Evolutionary conservation across 1,284 basidiomycete genomes (phyloP).

Genomic region (Neolentinus lepideus): DNA sequence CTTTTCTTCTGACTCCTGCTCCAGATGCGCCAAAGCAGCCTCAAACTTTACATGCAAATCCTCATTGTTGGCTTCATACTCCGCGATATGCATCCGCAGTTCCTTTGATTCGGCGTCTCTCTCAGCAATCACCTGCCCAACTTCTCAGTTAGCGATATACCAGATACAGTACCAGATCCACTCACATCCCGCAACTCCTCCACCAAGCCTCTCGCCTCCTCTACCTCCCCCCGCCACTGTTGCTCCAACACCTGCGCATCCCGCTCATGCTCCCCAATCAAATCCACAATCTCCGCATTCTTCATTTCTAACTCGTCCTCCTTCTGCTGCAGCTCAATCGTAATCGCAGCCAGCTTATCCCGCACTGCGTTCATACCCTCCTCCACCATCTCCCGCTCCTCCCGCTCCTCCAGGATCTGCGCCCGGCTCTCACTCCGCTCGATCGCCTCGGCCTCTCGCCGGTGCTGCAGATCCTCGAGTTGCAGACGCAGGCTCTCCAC

Average conservation of each 20-base stretch:
- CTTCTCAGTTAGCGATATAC: not conserved
- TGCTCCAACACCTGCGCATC: slow-evolving; percentile 66
- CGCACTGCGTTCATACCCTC: slow-evolving; percentile 66
- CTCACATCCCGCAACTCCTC: slow-evolving; percentile 73
- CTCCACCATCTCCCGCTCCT: slow-evolving; percentile 66
- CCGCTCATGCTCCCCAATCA: slow-evolving; percentile 58
- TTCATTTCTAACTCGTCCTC: slow-evolving; percentile 78
- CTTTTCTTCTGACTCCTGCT: slow-evolving; percentile 64
- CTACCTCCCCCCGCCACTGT: slow-evolving; percentile 74
- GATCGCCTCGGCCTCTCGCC: slow-evolving; percentile 50
- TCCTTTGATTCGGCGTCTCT: slow-evolving; percentile 70
- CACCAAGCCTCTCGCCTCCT: slow-evolving; percentile 60
- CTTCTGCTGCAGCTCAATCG: slow-evolving; percentile 76
- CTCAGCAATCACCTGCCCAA: slow-evolving; percentile 56
- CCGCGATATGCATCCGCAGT: slow-evolving; percentile 62
- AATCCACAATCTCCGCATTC: slow-evolving; percentile 62
- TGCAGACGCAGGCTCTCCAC: slow-evolving; percentile 55
- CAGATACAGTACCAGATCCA: slow-evolving; percentile 7
- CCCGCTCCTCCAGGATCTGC: slow-evolving; percentile 58
- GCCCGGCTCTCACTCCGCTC: slow-evolving; percentile 68
- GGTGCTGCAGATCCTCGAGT: slow-evolving; percentile 61
- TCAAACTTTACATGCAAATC: slow-evolving; percentile 72
- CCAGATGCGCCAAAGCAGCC: slow-evolving; percentile 62
- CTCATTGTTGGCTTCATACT: slow-evolving; percentile 63
- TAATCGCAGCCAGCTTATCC: slow-evolving; percentile 69